Evolutionary conservation across 2,329 filamentous ascomycete genomes (phyloP), one percentile per base, ranked within the genome.

Genomic region (Trichophyton schoenleinii): DNA sequence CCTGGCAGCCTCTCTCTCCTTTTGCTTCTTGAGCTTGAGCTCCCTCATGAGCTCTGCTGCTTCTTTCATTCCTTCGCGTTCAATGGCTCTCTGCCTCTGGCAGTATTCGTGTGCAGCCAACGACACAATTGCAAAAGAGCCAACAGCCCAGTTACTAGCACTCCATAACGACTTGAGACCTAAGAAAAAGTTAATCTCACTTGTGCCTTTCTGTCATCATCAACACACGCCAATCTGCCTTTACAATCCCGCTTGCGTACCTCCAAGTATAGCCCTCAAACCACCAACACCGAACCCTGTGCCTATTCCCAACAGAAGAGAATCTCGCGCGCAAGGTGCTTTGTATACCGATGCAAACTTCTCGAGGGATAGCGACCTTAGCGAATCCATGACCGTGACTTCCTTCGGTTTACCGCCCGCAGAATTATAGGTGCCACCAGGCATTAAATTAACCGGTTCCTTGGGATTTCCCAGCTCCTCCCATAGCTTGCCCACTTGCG

Each of bases 71-170:
- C 89, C 87, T 64, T 86, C 83, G 68, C 86, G 83, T 74, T 97
- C 92, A 63, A 87, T 80, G 57, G 83, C 79, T 63, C 91, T 81
- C 64, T 83, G 81, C 66, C 85, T 86, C 69, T 91, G 85, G 75
- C 92, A 97, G 69, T 87, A 90, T 74, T 96, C 89, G 75, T 91
- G 94, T 58, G 87, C 86, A 34, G 81, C 80, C 55, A 87, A 78
- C n/a, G 87, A 86, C 5, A 82, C 82, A 20, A 87, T 71, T 25
- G 86, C 79, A 72, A 94, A 95, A 41, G 84, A 80, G 5, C 85
- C 88, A 4, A 94, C 90, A 0, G 90, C 91, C 88, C 89, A 95
- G 69, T 95, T 95, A 41, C 87, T 86, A 0, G 88, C 84, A 68
- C 82, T 83, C 61, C 81, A 81, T 63, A 90, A 75, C 18, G 81